Percentiles rank a stretch among this genome's conserved stretches.
Conservation (phyloP, 192 early-diverging fungal genomes). For the Ramicandelaber brevisporus region DNA sequence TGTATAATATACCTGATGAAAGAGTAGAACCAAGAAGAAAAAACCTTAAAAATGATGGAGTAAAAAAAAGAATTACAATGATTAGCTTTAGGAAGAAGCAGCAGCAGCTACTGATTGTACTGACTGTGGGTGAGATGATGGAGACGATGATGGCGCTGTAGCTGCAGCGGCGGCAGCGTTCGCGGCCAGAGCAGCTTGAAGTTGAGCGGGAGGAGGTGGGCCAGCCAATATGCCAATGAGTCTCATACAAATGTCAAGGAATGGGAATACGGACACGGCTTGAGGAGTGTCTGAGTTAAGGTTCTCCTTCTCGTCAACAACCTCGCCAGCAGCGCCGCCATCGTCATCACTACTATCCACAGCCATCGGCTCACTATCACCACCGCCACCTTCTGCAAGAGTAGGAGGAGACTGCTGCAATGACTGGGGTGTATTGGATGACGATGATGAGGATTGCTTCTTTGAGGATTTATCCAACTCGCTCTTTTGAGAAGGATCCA, state of each 20-base stretch:
- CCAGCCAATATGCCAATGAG: conserved; percentile 90
- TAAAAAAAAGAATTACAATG: too few species aligned
- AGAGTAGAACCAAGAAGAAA: too few species aligned
- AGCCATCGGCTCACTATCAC: conserved; percentile 13
- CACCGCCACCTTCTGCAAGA: conserved; percentile 15
- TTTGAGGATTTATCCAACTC: conserved; percentile 3
- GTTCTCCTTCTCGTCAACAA: conserved; percentile 1
- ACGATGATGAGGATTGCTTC: conserved; percentile 2
- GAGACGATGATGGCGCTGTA: too few species aligned
- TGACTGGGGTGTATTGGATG: background rate
- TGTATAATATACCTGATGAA: too few species aligned
- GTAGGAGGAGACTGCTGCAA: background rate
- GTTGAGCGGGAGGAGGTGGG: conserved; percentile 10
- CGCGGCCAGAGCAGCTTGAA: too few species aligned
- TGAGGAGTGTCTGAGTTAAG: conserved; percentile 8
- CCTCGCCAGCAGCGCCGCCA: conserved; percentile 1
- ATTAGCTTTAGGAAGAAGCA: too few species aligned
- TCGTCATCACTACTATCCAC: background rate
- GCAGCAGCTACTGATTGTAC: too few species aligned
- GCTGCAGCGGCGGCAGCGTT: too few species aligned
- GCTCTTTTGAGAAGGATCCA: conserved; percentile 7
- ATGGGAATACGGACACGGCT: conserved; percentile 49
- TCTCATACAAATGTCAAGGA: conserved; percentile 84
- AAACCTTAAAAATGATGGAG: too few species aligned
- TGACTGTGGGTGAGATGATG: too few species aligned